These are phyloP conservation scores for Hypoxylon cercidicola DNA, from an alignment of 495 filamentous ascomycete genomes.

Conservation along the genomic window DNA sequence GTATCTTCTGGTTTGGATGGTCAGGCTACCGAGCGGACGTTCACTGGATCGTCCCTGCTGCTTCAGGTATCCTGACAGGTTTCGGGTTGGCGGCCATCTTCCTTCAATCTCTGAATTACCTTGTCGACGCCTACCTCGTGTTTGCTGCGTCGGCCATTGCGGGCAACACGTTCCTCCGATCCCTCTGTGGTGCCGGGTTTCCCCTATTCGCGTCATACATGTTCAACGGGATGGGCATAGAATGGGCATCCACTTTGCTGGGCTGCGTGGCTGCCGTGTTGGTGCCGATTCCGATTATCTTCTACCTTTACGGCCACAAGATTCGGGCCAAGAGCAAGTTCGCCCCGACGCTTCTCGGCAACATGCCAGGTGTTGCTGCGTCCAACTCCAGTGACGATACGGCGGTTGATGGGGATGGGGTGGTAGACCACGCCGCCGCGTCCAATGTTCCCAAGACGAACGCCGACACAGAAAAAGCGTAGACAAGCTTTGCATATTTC, in stretches of 20 bases:
- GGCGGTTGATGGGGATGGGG: constrained; percentile 26
- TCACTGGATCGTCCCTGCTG: constrained; percentile 85
- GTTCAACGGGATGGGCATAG: constrained; percentile 79
- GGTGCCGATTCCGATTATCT: constrained; percentile 78
- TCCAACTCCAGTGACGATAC: constrained; percentile 33
- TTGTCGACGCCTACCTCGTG: constrained; percentile 89
- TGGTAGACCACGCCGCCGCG: constrained; percentile 39
- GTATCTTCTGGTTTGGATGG: constrained; percentile 93
- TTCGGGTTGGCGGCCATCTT: constrained; percentile 81
- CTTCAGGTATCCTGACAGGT: constrained; percentile 70
- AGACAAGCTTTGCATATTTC: neutral
- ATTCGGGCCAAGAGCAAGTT: constrained; percentile 74
- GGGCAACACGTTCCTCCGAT: constrained; percentile 88
- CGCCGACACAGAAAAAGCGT: constrained; percentile 33
- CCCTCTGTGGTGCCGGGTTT: constrained; percentile 78
- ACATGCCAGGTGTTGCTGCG: constrained; percentile 20
- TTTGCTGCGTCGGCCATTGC: constrained; percentile 90
- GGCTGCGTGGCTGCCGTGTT: constrained; percentile 75
- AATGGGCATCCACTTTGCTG: constrained; percentile 81
- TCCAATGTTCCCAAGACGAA: constrained; percentile 38
- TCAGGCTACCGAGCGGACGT: constrained; percentile 69
- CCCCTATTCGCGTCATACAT: constrained; percentile 85
- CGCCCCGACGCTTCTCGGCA: constrained; percentile 63
- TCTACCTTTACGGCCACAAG: constrained; percentile 70
- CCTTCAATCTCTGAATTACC: constrained; percentile 85